Evolutionary conservation across 139 green algal species (phyloP).

Genomic region (Coelastrella sp.): DNA sequence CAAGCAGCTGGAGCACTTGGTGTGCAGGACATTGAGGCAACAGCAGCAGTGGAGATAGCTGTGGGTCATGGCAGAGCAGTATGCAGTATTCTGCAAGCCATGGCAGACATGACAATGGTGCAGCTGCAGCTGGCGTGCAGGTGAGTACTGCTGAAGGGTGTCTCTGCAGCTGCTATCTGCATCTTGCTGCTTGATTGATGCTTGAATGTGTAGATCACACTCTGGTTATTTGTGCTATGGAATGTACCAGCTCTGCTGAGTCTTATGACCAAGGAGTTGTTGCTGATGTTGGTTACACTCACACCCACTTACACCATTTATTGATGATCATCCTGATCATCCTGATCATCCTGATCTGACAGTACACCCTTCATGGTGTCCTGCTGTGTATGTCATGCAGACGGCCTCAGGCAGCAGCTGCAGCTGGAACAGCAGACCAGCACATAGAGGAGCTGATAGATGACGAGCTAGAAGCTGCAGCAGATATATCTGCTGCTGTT

Average conservation of each 20-base stretch:
- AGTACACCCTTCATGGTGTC: not conserved
- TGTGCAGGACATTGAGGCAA: constrained; percentile 52
- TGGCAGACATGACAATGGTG: not conserved
- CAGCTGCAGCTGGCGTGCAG: constrained; percentile 32
- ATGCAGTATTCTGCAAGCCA: constrained; percentile 50
- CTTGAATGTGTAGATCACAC: too few species aligned
- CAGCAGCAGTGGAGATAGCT: constrained; percentile 46
- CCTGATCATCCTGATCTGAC: not conserved
- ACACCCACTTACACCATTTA: too few species aligned
- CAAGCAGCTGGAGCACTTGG: constrained; percentile 50
- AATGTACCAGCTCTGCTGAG: too few species aligned
- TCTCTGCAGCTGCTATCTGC: not conserved
- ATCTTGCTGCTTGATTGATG: not conserved
- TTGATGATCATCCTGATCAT: not conserved
- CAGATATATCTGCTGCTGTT: constrained; percentile 13
- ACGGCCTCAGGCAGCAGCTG: not conserved
- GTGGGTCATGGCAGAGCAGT: constrained; percentile 54
- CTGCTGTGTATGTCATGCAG: not conserved
- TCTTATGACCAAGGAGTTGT: too few species aligned
- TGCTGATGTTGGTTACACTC: too few species aligned
- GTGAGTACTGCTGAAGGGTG: not conserved
- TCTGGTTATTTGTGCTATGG: not conserved
- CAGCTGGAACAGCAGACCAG: not conserved
- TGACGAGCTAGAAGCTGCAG: constrained; percentile 16
- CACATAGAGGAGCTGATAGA: constrained; percentile 40